These are phyloP conservation scores for Globisporangium cylindrosporum DNA, from an alignment of 352 stramenopile genomes.

Conservation along the genomic window DNA sequence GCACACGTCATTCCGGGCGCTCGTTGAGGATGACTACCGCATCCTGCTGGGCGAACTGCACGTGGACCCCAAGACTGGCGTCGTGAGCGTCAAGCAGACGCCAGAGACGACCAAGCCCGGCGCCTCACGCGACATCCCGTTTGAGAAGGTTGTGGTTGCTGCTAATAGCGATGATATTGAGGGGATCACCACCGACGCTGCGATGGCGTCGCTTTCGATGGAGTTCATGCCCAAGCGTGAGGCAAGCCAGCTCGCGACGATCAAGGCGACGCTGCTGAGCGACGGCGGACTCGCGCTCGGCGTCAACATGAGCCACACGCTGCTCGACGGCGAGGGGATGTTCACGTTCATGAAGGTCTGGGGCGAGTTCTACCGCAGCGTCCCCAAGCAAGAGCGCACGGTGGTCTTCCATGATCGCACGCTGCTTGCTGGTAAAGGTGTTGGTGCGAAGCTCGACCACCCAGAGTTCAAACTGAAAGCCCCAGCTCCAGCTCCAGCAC, in stretches of 20 bases:
- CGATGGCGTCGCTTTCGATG: conserved; percentile 26
- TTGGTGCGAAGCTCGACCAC: conserved; percentile 24
- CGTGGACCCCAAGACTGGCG: conserved; percentile 25
- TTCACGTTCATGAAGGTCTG: conserved; percentile 68
- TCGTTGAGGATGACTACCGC: conserved; percentile 47
- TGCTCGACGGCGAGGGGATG: conserved; percentile 48
- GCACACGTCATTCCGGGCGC: conserved; percentile 26
- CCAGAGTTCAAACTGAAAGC: conserved; percentile 40
- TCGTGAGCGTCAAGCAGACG: conserved; percentile 34
- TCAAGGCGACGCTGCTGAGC: conserved; percentile 38
- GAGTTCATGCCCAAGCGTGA: conserved; percentile 31
- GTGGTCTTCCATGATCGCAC: conserved; percentile 40
- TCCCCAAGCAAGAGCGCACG: conserved; percentile 25
- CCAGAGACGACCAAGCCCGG: neutral
- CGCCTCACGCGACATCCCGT: conserved; percentile 28
- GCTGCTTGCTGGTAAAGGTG: conserved; percentile 25
- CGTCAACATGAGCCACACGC: conserved; percentile 35
- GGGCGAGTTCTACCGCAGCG: conserved; percentile 44
- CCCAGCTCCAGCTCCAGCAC: neutral
- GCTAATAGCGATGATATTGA: neutral
- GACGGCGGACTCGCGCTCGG: conserved; percentile 52
- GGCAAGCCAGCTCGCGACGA: conserved; percentile 25
- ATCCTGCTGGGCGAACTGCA: conserved; percentile 36
- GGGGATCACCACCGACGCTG: conserved; percentile 30
- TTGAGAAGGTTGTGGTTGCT: conserved; percentile 24